phyloP scores from a whole-genome alignment of 352 stramenopile genomes.

The Globisporangium camurandrum region DNA sequence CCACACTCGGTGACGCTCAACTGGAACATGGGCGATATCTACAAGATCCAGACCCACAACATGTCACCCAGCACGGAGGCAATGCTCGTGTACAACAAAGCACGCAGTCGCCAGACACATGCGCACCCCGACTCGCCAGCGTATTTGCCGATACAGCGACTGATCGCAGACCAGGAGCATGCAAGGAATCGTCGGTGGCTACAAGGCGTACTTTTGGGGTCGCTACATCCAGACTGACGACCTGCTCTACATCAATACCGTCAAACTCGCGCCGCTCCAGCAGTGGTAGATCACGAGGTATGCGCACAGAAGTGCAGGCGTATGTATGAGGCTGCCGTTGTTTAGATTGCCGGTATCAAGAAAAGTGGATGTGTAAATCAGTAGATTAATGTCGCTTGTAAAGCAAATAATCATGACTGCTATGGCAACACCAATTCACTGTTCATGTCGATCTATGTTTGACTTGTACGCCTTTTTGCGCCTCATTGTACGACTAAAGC shows the following conservation, averaged over 20 bases:
- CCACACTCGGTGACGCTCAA: constrained; percentile 54
- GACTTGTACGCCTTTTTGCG: too few relatives aligned
- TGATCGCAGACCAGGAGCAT: constrained; percentile 48
- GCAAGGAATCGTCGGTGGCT: constrained; percentile 62
- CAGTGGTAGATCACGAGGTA: constrained; percentile 63
- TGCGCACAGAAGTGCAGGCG: too few relatives aligned
- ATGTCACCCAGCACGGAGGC: constrained; percentile 59
- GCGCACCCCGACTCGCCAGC: constrained; percentile 74
- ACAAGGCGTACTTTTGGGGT: constrained; percentile 84
- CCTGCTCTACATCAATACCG: constrained; percentile 83
- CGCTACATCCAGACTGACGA: constrained; percentile 75
- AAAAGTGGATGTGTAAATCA: too few relatives aligned
- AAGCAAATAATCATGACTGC: too few relatives aligned
- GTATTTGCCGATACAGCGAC: constrained; percentile 55
- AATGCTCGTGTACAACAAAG: constrained; percentile 89
- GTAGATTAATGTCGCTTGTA: too few relatives aligned
- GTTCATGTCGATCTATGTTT: too few relatives aligned
- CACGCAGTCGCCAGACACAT: constrained; percentile 78
- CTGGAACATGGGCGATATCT: constrained; percentile 79
- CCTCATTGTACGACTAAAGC: too few relatives aligned
- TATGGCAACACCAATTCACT: too few relatives aligned
- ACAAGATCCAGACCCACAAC: constrained; percentile 84
- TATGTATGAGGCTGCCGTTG: too few relatives aligned
- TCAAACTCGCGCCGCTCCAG: constrained; percentile 72
- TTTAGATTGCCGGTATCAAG: too few relatives aligned